These are phyloP conservation scores for Cladobotryum mycophilum DNA, from an alignment of 2,329 filamentous ascomycete genomes.

Conservation along the genomic window DNA sequence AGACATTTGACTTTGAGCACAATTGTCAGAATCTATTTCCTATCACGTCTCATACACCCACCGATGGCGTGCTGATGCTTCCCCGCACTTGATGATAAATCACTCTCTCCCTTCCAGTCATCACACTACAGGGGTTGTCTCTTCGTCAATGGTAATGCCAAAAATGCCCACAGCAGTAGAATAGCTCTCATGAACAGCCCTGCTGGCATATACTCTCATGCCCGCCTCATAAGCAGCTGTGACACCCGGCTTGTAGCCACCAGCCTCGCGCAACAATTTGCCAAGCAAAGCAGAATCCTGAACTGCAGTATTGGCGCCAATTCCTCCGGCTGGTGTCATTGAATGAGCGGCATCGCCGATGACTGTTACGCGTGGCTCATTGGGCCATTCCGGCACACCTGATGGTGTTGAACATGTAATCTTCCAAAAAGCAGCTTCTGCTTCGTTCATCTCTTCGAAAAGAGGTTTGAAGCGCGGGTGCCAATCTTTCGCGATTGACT, in stretches of 20 bases:
- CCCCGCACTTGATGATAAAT: background rate
- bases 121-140: constrained; percentile 6
- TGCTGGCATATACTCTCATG: constrained; percentile 55
- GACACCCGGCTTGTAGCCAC: constrained; percentile 47
- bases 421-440: constrained; percentile 59
- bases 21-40: too few species aligned
- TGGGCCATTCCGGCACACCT: constrained; percentile 55
- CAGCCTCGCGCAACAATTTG: constrained; percentile 43
- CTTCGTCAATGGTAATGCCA: constrained; percentile 41
- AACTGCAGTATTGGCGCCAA: constrained; percentile 53
- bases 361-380: constrained; percentile 50
- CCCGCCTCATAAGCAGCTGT: constrained; percentile 53
- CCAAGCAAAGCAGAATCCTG: constrained; percentile 50
- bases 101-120: background rate
- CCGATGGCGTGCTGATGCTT: background rate
- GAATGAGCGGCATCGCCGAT: constrained; percentile 53
- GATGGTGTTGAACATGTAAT: constrained; percentile 56
- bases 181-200: constrained; percentile 51
- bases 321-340: constrained; percentile 52
- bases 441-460: constrained; percentile 51
- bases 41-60: too few species aligned
- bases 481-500: constrained; percentile 47
- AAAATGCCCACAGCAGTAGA: constrained; percentile 37
- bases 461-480: constrained; percentile 48
- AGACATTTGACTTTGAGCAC: too few species aligned